Percentiles rank a stretch among this genome's conserved stretches.
Evolutionary conservation across 352 stramenopile species (phyloP).

Genomic region (Globisporangium canariense): DNA sequence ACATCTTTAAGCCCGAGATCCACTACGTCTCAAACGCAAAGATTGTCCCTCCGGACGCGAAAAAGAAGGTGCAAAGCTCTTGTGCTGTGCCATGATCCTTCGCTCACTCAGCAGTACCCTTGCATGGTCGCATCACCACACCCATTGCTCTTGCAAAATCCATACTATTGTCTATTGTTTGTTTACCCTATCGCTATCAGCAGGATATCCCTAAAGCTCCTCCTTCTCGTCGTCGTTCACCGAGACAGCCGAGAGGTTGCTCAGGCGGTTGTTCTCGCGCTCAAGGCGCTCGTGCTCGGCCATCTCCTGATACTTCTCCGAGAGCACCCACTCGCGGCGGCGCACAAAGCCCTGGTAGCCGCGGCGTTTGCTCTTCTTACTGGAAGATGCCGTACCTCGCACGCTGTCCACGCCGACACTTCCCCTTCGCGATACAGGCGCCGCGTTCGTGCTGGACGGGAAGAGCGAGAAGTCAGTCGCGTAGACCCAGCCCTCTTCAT

Average conservation of each 20-base stretch:
- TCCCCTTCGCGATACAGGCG: slow-evolving; percentile 15
- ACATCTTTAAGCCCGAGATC: too few relatives aligned
- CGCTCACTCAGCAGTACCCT: too few relatives aligned
- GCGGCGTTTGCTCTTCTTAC: slow-evolving; percentile 45
- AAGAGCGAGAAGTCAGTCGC: slow-evolving; percentile 84
- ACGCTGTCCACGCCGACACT: slow-evolving; percentile 20
- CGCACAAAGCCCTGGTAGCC: slow-evolving; percentile 68
- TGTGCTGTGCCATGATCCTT: too few relatives aligned
- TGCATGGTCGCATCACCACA: too few relatives aligned
- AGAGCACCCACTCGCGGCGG: slow-evolving; percentile 68
- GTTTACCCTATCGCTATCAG: too few relatives aligned
- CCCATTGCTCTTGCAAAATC: background rate
- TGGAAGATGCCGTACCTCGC: slow-evolving; percentile 17
- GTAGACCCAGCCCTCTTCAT: slow-evolving; percentile 84
- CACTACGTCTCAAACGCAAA: too few relatives aligned
- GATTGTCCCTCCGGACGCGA: too few relatives aligned
- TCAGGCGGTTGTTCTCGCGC: slow-evolving; percentile 21
- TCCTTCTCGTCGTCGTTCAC: slow-evolving; percentile 37
- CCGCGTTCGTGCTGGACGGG: slow-evolving; percentile 32
- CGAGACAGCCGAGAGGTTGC: slow-evolving; percentile 33
- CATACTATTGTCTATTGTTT: slow-evolving; percentile 4
- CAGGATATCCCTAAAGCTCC: slow-evolving; percentile 11
- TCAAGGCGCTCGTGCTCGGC: slow-evolving; percentile 22
- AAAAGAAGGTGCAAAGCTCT: too few relatives aligned
- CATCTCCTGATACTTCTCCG: slow-evolving; percentile 52